Evolutionary conservation across 1,284 basidiomycete genomes (phyloP), one percentile per base, ranked within the genome.

Genomic region (Malassezia japonica): DNA sequence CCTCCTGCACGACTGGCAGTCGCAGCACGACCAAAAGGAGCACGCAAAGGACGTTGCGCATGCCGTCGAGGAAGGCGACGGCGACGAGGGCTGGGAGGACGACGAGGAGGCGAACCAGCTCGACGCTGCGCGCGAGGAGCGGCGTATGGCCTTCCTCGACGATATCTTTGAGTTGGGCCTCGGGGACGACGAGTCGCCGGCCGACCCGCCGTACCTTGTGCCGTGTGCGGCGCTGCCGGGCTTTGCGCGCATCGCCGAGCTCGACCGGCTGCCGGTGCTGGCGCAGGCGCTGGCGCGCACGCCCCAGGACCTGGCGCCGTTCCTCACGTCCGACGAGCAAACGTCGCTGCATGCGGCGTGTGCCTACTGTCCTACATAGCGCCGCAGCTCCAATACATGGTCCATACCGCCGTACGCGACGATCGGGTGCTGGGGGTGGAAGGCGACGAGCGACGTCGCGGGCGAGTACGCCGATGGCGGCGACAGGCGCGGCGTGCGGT

Each of bases 1-100:
- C 16, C 77, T 96, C 16, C 70, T 95, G 37, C 83, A 83, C 51
- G 90, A 95, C 59, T 77, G 91, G 16, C 83, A 85, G 53, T 60
- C 73, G 4, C 33, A 37, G 28, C n/a, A 35, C 23, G 23, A 43
- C 12, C 20, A 35, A 32, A 25, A 20, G 7, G 36, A 31, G 38
- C 23, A 21, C 5, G 33, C 34, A 3, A 24, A 34, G 36, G 40
- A 48, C 25, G 15, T 28, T 2, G 27, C 42, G 2, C 16, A 40
- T 9, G 40, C 36, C 12, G 21, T 41, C 6, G 12, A 42, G 15
- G 24, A 21, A 15, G 41, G 34, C 16, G 27, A 29, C 1, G 29
- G 6, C 15, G 32, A 10, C 28, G 29, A 43, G 29, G 40, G 23
- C 24, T 10, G 13, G 12, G 47, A 34, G 3, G 38, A 41, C 31